Conservation (phyloP, 2,329 filamentous ascomycete species). For the Verticillium alfalfae region DNA sequence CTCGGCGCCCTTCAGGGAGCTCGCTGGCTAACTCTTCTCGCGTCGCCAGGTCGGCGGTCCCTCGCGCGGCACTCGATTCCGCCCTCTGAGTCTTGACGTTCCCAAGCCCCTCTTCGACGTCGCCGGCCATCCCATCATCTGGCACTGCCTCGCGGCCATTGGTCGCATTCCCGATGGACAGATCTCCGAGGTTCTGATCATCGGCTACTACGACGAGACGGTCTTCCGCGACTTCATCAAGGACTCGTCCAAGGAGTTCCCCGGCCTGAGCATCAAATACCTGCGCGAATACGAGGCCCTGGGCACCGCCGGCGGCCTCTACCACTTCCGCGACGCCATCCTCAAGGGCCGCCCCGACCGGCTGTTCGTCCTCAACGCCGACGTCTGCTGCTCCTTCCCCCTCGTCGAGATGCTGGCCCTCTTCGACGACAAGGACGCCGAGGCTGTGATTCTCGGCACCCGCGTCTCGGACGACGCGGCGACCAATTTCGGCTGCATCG, state of each 20-base stretch:
- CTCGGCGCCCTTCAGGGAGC: constrained; percentile 10
- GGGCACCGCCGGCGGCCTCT: constrained; percentile 91
- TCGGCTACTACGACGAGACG: constrained; percentile 97
- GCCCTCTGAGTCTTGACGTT: constrained; percentile 89
- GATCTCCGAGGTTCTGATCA: constrained; percentile 93
- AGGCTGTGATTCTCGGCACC: constrained; percentile 93
- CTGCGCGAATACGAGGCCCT: constrained; percentile 95
- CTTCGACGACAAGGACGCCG: constrained; percentile 90
- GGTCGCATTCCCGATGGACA: constrained; percentile 73
- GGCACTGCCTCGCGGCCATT: constrained; percentile 91
- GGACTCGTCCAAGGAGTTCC: constrained; percentile 77
- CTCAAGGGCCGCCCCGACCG: constrained; percentile 91
- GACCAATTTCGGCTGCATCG: constrained; percentile 96
- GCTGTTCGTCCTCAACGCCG: constrained; percentile 95
- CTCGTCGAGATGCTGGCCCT: constrained; percentile 92
- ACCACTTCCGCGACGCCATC: constrained; percentile 98
- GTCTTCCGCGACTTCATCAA: constrained; percentile 99
- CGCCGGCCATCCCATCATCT: constrained; percentile 95
- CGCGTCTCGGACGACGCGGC: constrained; percentile 86
- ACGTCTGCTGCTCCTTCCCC: constrained; percentile 98
- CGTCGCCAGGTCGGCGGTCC: constrained; percentile 77
- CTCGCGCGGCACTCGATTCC: constrained; percentile 90
- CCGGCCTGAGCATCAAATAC: constrained; percentile 86
- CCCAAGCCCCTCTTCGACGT: constrained; percentile 99
- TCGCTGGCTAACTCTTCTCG: constrained; percentile 11